phyloP scores from a whole-genome alignment of 441 rosid species.

The Omphalea diandra region DNA sequence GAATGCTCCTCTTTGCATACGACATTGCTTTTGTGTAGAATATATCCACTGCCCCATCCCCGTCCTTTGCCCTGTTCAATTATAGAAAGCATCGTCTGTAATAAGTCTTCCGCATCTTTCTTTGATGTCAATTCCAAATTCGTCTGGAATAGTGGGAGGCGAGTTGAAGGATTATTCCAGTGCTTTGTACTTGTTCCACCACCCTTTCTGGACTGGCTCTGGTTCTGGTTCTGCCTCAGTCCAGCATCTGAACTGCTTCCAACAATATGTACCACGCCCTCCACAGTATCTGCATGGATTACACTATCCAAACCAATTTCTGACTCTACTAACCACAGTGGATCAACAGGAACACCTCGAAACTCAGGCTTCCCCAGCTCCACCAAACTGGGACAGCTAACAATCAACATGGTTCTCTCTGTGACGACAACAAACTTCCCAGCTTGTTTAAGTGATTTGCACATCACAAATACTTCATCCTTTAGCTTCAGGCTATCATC shows the following conservation, averaged over 20 bases:
- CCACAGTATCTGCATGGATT: constrained; percentile 64
- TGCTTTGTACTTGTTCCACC: constrained; percentile 43
- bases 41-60: constrained; percentile 48
- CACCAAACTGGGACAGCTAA: constrained; percentile 68
- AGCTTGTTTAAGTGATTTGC: constrained; percentile 70
- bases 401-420: constrained; percentile 53
- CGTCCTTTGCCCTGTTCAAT: constrained; percentile 65
- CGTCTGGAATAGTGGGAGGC: constrained; percentile 78
- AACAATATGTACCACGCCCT: constrained; percentile 66
- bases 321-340: constrained; percentile 69
- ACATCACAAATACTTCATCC: constrained; percentile 61
- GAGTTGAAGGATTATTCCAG: constrained; percentile 53
- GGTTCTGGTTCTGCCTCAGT: constrained; percentile 58
- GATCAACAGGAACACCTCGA: constrained; percentile 65
- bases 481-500: constrained; percentile 58
- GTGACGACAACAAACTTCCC: constrained; percentile 72
- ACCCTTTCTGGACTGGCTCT: constrained; percentile 45
- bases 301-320: constrained; percentile 76
- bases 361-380: constrained; percentile 66
- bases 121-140: constrained; percentile 58
- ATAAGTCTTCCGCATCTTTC: constrained; percentile 53
- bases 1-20: constrained; percentile 18
- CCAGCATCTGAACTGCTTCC: constrained; percentile 78
- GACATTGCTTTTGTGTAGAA: constrained; percentile 61
- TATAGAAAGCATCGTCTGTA: constrained; percentile 50